These are phyloP conservation scores for Teratosphaeria gauchensis DNA, from an alignment of 2,329 filamentous ascomycete genomes.

Conservation along the genomic window DNA sequence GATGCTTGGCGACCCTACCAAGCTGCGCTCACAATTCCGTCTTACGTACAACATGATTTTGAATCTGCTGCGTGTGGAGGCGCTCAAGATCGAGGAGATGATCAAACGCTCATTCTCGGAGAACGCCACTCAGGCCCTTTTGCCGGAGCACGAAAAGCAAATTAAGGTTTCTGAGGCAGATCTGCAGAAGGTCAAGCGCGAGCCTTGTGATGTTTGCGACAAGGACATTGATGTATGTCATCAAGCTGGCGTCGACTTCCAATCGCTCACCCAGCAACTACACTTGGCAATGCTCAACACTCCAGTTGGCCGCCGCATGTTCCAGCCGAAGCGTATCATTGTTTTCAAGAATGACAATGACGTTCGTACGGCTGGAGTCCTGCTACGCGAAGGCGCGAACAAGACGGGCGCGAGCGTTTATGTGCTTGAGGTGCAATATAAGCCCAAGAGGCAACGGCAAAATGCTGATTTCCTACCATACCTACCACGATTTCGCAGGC, in stretches of 20 bases:
- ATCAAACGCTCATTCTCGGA: conserved; percentile 99
- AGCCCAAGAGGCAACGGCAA: conserved; percentile 58
- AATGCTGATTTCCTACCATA: conserved; percentile 83
- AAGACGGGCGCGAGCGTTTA: conserved; percentile 61
- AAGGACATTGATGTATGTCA: conserved; percentile 71
- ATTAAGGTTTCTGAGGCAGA: conserved; percentile 88
- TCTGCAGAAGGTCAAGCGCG: conserved; percentile 78
- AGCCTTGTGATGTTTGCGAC: conserved; percentile 74
- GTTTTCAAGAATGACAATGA: conserved; percentile 73
- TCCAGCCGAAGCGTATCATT: conserved; percentile 64
- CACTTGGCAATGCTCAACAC: conserved; percentile 68
- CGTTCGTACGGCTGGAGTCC: conserved; percentile 68
- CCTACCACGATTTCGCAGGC: conserved; percentile 56
- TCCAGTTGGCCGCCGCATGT: conserved; percentile 73
- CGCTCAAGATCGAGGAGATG: conserved; percentile 98
- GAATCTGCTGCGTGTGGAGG: conserved; percentile 88
- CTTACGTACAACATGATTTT: conserved; percentile 99
- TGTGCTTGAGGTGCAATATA: conserved; percentile 62
- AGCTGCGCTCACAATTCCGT: conserved; percentile 89
- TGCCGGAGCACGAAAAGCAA: conserved; percentile 92
- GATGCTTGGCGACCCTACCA: conserved; percentile 92
- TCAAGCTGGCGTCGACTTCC: conserved; percentile 68
- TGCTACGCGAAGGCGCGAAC: conserved; percentile 63
- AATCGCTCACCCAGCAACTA: conserved; percentile 68
- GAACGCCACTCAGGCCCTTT: conserved; percentile 85